Conservation (phyloP, 2,329 filamentous ascomycete species). For the Calonectria fujianensis region DNA sequence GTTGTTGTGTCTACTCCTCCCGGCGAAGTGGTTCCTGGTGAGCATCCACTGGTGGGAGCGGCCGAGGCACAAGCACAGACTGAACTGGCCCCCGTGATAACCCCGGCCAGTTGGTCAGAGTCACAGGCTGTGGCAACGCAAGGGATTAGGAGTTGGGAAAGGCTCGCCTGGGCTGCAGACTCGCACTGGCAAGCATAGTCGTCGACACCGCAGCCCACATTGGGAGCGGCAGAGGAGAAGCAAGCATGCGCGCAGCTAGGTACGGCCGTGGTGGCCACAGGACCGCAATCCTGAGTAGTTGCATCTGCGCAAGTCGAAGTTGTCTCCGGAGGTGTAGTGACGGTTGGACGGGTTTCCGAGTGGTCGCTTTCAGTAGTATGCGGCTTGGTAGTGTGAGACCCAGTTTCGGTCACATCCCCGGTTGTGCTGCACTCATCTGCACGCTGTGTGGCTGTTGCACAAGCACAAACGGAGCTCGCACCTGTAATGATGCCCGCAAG, state of each 20-base stretch:
- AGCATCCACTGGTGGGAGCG: slow-evolving; percentile 22
- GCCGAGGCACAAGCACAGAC: slow-evolving; percentile 31
- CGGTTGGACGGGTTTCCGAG: neutral
- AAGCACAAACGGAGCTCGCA: slow-evolving; percentile 51
- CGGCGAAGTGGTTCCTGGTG: slow-evolving; percentile 2
- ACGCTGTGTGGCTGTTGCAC: slow-evolving; percentile 31
- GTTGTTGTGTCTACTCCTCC: slow-evolving; percentile 18
- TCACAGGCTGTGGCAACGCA: slow-evolving; percentile 56
- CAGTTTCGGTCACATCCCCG: neutral
- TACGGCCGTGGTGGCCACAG: slow-evolving; percentile 52
- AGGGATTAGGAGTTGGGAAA: slow-evolving; percentile 53
- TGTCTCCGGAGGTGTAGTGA: slow-evolving; percentile 1
- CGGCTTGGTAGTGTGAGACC: slow-evolving; percentile 12
- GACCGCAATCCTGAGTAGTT: slow-evolving; percentile 47
- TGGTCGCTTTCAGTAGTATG: neutral
- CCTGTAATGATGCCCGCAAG: slow-evolving; percentile 54
- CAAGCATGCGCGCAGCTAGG: slow-evolving; percentile 55
- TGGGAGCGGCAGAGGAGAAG: slow-evolving; percentile 53
- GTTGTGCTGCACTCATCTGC: slow-evolving; percentile 2
- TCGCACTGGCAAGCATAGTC: slow-evolving; percentile 57
- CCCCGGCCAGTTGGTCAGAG: slow-evolving; percentile 5
- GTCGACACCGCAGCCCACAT: slow-evolving; percentile 51
- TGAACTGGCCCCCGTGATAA: slow-evolving; percentile 27
- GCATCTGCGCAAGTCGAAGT: neutral
- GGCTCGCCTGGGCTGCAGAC: slow-evolving; percentile 47